Percentiles rank a stretch among this genome's conserved stretches.
Conservation (phyloP, 305 asterid genomes). For the Fraxinus paxiana region DNA sequence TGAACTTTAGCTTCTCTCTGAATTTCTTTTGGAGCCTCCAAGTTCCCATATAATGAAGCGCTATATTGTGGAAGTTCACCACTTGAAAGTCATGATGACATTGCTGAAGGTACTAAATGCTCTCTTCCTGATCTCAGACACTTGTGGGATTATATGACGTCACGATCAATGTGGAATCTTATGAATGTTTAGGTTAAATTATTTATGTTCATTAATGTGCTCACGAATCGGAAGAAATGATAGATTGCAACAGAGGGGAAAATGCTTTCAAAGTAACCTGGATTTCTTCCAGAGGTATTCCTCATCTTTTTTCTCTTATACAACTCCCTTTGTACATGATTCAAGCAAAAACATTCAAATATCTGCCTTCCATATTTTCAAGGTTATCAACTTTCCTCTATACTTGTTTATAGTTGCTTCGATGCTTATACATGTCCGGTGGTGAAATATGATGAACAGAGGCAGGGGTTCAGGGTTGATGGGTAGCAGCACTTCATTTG, state of each 20-base stretch:
- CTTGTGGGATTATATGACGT: slow-evolving; percentile 4
- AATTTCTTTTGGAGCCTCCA: slow-evolving; percentile 85
- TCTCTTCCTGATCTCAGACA: slow-evolving; percentile 23
- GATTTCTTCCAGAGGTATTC: slow-evolving; percentile 1
- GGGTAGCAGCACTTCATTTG: neutral
- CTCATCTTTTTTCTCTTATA: slow-evolving; percentile 13
- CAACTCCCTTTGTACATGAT: slow-evolving; percentile 51
- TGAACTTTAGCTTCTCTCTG: slow-evolving; percentile 79
- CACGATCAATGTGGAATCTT: slow-evolving; percentile 8
- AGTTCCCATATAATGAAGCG: slow-evolving; percentile 82
- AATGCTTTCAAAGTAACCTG: neutral
- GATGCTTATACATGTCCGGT: neutral
- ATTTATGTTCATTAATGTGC: slow-evolving; percentile 6
- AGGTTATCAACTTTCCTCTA: slow-evolving; percentile 44
- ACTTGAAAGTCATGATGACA: slow-evolving; percentile 93
- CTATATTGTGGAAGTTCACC: slow-evolving; percentile 73
- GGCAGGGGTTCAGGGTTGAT: neutral
- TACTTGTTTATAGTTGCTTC: neutral
- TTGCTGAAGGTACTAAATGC: slow-evolving; percentile 61
- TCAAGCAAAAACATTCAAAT: slow-evolving; percentile 87
- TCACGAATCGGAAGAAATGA: neutral
- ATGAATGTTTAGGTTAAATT: neutral
- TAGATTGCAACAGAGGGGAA: slow-evolving; percentile 6
- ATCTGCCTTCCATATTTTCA: slow-evolving; percentile 93
- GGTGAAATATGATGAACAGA: slow-evolving; percentile 1